Base-by-base conservation (phyloP, 805 yeast genomes). In the Ogataea minuta region DNA sequence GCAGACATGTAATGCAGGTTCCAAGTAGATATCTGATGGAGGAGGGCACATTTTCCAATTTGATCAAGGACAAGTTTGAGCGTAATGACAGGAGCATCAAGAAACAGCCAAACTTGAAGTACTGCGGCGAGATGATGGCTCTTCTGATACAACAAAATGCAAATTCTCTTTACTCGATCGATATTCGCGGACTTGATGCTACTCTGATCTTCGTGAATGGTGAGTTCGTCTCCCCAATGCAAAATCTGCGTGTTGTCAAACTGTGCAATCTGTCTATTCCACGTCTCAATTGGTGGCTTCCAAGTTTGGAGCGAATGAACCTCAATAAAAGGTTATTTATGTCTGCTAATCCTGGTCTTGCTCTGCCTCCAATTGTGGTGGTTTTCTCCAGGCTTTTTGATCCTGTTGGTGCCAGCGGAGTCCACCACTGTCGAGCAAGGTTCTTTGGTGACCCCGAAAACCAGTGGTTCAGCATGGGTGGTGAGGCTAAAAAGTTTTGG, bases 301-400 rank as follows among this genome's bases (percentile, higher is more conserved):
- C 54, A 4, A 30, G 30, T 2, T 28, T 55, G 9, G 60, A 52
- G 30, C 20, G n/a, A 7, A 7, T 20, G 4, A 54, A 55, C 28
- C 21, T 11, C 19, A 30, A 36, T 19, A 40, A 45, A 17, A 45
- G 52, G 8, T 39, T 31, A 6, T 26, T 31, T 28, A 26, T 45
- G 28, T 29, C 41, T 2, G n/a, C 39, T 9, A 33, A 33, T 23
- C 35, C 48, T 3, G 21, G 36, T 3, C 29, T 43, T 17, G 19
- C 46, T 16, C 43, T 54, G 23, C 54, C 57, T 0, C 53, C 56
- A 6, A 43, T 45, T 9, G 47, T 47, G 15, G 56, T 56, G 2
- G 35, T 45, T 16, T 54, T 67, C 36, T 56, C 71, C 31, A 59
- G 59, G 4, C 42, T 59, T 34, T 67, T 70, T 31, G 66, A 67